Conservation (phyloP, 2,329 filamentous ascomycete species). For the Tolypocladium amazonense region DNA sequence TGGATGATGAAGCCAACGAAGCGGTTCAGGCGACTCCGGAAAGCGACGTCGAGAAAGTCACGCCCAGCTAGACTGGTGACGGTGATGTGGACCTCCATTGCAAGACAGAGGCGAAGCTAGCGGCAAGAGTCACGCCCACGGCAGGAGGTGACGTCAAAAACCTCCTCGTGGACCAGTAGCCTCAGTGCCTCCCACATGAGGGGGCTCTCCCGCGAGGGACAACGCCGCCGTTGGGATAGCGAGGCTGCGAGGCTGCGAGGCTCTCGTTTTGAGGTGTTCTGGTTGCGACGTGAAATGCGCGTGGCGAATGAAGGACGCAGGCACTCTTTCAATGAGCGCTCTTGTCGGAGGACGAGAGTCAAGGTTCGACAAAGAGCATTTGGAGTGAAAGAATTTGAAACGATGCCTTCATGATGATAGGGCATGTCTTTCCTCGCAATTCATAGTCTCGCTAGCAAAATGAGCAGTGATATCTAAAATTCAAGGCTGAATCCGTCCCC, state of each 20-base stretch:
- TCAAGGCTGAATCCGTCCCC: neutral
- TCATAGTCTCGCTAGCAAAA: neutral
- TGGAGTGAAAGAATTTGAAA: neutral
- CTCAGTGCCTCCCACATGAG: neutral
- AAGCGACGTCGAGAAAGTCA: neutral
- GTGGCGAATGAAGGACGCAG: neutral
- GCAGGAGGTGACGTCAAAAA: neutral
- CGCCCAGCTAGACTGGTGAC: neutral
- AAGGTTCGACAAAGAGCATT: neutral
- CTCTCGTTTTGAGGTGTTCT: neutral
- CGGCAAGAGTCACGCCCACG: neutral
- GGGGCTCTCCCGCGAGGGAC: neutral
- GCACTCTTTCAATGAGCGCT: neutral
- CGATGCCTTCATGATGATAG: neutral
- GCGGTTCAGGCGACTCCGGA: neutral
- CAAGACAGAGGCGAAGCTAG: neutral
- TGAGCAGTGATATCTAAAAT: neutral
- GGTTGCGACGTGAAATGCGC: neutral
- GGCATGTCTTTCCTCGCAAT: neutral
- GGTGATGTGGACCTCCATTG: neutral
- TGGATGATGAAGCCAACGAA: neutral
- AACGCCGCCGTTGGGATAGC: too few relatives aligned
- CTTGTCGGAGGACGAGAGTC: neutral
- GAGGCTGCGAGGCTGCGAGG: neutral
- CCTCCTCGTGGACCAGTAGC: neutral